A percentile compares a stretch with the other conserved stretches of the same genome.
phyloP scores from a whole-genome alignment of 2,329 filamentous ascomycete species.

The Zarea fungicola region DNA sequence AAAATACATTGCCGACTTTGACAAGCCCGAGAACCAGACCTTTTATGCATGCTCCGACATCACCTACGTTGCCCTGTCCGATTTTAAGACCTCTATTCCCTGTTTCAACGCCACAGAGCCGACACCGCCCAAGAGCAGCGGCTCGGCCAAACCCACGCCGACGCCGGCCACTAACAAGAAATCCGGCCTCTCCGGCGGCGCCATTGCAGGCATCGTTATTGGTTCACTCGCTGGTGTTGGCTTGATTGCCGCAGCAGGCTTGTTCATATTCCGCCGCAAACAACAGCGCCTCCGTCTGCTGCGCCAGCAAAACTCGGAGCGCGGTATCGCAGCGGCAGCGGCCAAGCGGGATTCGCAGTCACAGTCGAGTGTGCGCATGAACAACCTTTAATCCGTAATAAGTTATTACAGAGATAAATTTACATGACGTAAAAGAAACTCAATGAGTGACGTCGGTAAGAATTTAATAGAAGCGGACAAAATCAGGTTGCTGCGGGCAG shows the following conservation, averaged over 20 bases:
- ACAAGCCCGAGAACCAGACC: constrained; percentile 37
- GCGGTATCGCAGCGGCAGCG: constrained; percentile 23
- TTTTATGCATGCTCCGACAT: constrained; percentile 48
- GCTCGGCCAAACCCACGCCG: constrained; percentile 10
- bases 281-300: constrained; percentile 19
- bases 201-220: constrained; percentile 70
- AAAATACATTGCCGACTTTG: constrained; percentile 40
- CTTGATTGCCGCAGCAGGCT: constrained; percentile 53
- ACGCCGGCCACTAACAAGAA: constrained; percentile 18
- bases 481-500: too few species aligned
- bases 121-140: constrained; percentile 13
- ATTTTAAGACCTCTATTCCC: constrained; percentile 29
- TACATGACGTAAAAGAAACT: too few species aligned
- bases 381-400: constrained; percentile 13
- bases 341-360: constrained; percentile 19
- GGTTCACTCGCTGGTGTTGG: constrained; percentile 60
- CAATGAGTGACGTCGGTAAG: too few species aligned
- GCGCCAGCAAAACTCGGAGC: constrained; percentile 21
- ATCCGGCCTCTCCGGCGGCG: constrained; percentile 54
- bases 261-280: constrained; percentile 45
- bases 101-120: constrained; percentile 41
- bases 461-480: too few species aligned
- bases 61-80: constrained; percentile 31
- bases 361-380: constrained; percentile 10
- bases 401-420: too few species aligned